phyloP scores from a whole-genome alignment of 768 basidiomycete species.

The Tricholoma bakamatsutake region DNA sequence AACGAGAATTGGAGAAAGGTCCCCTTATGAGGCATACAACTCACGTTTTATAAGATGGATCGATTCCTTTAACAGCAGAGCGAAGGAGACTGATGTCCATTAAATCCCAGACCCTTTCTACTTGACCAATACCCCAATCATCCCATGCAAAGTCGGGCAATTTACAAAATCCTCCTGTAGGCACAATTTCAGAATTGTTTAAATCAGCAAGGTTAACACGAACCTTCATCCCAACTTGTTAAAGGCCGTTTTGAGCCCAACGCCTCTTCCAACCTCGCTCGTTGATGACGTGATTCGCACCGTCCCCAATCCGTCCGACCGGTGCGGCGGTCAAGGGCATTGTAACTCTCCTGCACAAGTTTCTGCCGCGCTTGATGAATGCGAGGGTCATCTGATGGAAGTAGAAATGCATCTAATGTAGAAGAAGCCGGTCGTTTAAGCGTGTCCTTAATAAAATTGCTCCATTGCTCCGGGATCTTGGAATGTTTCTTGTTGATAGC shows the following conservation, averaged over 20 bases:
- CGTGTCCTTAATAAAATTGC: constrained; percentile 47
- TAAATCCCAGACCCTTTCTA: constrained; percentile 92
- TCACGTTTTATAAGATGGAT: constrained; percentile 86
- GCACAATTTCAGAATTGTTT: background rate
- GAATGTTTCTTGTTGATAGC: constrained; percentile 66
- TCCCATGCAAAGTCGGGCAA: constrained; percentile 88
- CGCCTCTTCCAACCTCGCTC: constrained; percentile 77
- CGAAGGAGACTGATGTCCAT: constrained; percentile 89
- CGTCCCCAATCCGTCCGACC: constrained; percentile 87
- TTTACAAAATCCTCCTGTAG: constrained; percentile 72
- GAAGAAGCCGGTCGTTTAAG: constrained; percentile 82
- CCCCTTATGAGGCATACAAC: constrained; percentile 21
- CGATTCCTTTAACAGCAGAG: constrained; percentile 72
- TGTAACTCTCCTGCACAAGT: constrained; percentile 64
- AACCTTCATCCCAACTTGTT: constrained; percentile 92
- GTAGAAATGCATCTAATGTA: constrained; percentile 86
- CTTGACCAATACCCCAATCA: constrained; percentile 90
- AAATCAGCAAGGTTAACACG: constrained; percentile 12
- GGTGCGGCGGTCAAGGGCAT: constrained; percentile 57
- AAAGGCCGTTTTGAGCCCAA: constrained; percentile 81
- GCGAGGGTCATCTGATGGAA: constrained; percentile 85
- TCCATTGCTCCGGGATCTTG: constrained; percentile 65
- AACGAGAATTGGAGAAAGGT: constrained; percentile 5
- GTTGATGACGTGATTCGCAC: constrained; percentile 88
- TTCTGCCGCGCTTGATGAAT: constrained; percentile 86